Base-by-base conservation (phyloP, 148 eudicot species). In the Camellia sinensis region DNA sequence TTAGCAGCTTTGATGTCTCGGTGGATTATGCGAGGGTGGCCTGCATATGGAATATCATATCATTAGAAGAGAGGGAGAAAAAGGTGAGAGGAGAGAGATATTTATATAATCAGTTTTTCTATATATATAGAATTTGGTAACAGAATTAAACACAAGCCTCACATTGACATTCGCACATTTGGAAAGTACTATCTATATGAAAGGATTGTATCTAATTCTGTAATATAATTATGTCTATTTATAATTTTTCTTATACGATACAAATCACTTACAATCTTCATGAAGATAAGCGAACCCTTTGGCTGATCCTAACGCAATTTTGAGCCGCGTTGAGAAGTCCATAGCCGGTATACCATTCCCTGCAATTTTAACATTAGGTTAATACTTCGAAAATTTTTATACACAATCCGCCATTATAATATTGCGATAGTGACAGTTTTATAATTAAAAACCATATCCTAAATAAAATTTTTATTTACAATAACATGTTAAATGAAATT, bases 1-100 rank as follows among this genome's bases (percentile, higher is more conserved):
- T 94, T 94, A 50, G 98, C 89, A 14, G 96, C 88, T 71, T 94
- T 94, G 68, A 94, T 94, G 40, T 92, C 98, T 63, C 98, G 78
- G 66, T 94, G 98, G 70, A 93, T 94, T 43, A 94, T 92, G 9
- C 89, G 86, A 80, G 96, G 98, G 76, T 90, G 90, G 46, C 98
- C 98, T 94, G 71, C 57, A 87, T 48, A 53, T 13, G 10, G 18
- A 13, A 75, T 29, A 22, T 6, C 64, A 63, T 3, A 18, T 40
- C 15, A 22, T 50, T 44, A 37, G 45, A 18, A 29, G 65, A n/a
- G 62, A 73, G 22, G 45, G 14, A 46, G 74, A 48, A 6, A 57
- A 5, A 15, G 56, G 40, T 18, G 13, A 53, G 65, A 40, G 13
- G 50, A 59, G 52, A 74, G 29, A 40, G 22, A 41, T 1, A 2